These are phyloP conservation scores for Mortierella sp. DNA, from an alignment of 371 early-diverging fungal species.

Conservation along the genomic window DNA sequence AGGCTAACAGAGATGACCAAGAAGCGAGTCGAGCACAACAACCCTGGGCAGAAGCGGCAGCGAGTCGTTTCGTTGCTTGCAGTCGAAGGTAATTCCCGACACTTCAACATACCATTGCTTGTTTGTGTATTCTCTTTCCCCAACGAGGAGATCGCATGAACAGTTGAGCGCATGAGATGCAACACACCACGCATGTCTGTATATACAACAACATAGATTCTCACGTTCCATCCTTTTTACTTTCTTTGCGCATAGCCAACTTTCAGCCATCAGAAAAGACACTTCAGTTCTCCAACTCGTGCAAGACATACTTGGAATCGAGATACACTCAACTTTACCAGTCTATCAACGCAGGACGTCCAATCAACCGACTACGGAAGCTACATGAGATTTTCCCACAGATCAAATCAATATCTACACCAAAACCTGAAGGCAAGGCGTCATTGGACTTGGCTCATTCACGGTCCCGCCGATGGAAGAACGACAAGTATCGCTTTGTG, in stretches of 20 bases:
- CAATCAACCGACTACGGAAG: conserved; percentile 31
- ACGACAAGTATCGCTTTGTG: conserved; percentile 46
- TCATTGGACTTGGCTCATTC: conserved; percentile 20
- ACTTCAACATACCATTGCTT: too few species aligned
- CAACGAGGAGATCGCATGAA: too few species aligned
- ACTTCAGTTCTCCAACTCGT: conserved; percentile 31
- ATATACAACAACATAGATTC: background rate
- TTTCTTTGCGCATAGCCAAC: background rate
- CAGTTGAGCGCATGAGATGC: too few species aligned
- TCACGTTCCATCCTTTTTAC: background rate
- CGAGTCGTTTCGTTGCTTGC: conserved; percentile 39
- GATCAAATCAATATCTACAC: conserved; percentile 20
- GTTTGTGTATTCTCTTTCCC: too few species aligned
- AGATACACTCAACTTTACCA: conserved; percentile 34
- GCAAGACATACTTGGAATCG: conserved; percentile 37
- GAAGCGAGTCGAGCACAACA: conserved; percentile 49
- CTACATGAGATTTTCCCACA: conserved; percentile 32
- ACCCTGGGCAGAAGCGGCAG: conserved; percentile 43
- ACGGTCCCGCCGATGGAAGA: conserved; percentile 28
- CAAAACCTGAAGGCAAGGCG: conserved; percentile 19
- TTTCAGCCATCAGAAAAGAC: conserved; percentile 50
- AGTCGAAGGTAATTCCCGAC: conserved; percentile 25
- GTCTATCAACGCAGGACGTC: conserved; percentile 38
- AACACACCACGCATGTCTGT: background rate
- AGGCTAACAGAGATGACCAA: conserved; percentile 53